Evolutionary conservation across 257 asterid genomes (phyloP).

Genomic region (Nicotiana tabacum): DNA sequence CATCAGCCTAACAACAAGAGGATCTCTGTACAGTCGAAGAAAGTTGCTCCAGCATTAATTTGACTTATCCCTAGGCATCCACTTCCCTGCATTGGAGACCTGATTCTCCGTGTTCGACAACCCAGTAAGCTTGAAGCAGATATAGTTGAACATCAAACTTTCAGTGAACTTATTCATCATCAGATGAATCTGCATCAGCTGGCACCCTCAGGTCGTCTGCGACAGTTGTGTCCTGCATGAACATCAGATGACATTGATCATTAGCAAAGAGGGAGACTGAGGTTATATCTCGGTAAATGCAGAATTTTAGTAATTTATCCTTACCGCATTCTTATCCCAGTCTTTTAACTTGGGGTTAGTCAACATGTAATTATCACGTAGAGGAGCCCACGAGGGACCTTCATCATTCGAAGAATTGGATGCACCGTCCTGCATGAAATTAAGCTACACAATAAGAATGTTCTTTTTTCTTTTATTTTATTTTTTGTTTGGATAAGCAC

Average conservation of each 20-base stretch:
- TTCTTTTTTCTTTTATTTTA: neutral
- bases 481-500: neutral
- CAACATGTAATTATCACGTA: constrained; percentile 87
- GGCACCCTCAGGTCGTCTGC: constrained; percentile 43
- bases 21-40: neutral
- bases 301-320: neutral
- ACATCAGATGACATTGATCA: neutral
- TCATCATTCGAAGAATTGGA: constrained; percentile 38
- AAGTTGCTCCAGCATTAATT: neutral
- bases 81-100: neutral
- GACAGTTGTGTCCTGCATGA: constrained; percentile 40
- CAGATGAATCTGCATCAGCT: constrained; percentile 48
- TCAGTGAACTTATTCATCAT: constrained; percentile 35
- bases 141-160: neutral
- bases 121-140: neutral
- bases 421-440: constrained; percentile 43
- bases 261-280: neutral
- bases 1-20: neutral
- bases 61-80: neutral
- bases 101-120: neutral
- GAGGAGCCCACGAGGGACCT: constrained; percentile 82
- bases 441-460: constrained; percentile 10
- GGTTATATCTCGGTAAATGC: neutral
- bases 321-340: constrained; percentile 88
- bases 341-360: constrained; percentile 79